Conservation (phyloP, 495 filamentous ascomycete genomes). For the Aspergillus avenaceus region DNA sequence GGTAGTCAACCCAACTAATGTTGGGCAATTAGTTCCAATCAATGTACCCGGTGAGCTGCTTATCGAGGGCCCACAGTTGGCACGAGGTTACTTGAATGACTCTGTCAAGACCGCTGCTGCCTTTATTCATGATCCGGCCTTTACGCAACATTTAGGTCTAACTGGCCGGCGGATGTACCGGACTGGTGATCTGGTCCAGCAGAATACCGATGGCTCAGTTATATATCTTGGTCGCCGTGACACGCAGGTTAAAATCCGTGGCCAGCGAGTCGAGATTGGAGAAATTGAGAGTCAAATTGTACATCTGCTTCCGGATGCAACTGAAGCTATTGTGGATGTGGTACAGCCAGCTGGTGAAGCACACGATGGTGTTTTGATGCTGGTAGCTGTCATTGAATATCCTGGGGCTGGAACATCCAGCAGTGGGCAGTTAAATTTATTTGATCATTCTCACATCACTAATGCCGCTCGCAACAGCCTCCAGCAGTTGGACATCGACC, state of each 20-base stretch:
- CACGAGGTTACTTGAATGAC: slow-evolving; percentile 40
- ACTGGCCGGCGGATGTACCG: slow-evolving; percentile 8
- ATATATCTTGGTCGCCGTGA: slow-evolving; percentile 21
- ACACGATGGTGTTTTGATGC: too few relatives aligned
- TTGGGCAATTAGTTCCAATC: slow-evolving; percentile 26
- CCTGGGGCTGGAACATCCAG: not conserved
- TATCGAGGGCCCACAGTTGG: slow-evolving; percentile 38
- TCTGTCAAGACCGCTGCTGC: slow-evolving; percentile 25
- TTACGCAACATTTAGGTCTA: not conserved
- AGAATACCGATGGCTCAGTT: slow-evolving; percentile 10
- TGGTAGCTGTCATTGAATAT: not conserved
- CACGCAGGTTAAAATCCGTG: slow-evolving; percentile 30
- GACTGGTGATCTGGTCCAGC: slow-evolving; percentile 16
- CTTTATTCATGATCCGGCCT: slow-evolving; percentile 22
- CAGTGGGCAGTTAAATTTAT: not conserved
- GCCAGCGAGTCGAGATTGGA: slow-evolving; percentile 33
- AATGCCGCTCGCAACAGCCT: not conserved
- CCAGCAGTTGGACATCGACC: not conserved
- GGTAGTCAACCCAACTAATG: slow-evolving; percentile 37
- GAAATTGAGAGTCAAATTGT: slow-evolving; percentile 26
- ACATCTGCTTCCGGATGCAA: not conserved
- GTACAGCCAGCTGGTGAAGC: not conserved
- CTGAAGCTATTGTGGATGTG: not conserved
- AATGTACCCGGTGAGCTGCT: slow-evolving; percentile 41
- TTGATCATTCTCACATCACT: not conserved